Conservation (phyloP, 768 basidiomycete genomes). For the Boletus eberwhitei region DNA sequence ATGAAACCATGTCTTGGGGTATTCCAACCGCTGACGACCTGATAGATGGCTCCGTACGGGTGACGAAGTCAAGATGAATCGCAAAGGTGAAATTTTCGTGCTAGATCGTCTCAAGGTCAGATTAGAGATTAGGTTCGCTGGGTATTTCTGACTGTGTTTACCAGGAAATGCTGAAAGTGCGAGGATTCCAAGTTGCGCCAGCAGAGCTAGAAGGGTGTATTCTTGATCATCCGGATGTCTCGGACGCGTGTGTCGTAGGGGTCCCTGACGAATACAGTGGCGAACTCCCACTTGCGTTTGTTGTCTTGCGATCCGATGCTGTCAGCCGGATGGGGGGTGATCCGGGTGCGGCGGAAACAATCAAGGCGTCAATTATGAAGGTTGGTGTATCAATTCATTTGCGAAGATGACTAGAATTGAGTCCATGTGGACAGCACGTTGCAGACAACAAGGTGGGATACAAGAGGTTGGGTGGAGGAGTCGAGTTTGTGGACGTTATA, state of each 20-base stretch:
- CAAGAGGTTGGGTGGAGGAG: constrained; percentile 59
- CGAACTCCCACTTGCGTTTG: constrained; percentile 69
- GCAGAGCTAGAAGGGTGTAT: constrained; percentile 68
- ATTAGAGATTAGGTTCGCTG: background rate
- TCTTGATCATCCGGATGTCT: constrained; percentile 56
- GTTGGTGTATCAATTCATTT: constrained; percentile 32
- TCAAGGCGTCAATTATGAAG: constrained; percentile 49
- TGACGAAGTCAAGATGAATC: constrained; percentile 66
- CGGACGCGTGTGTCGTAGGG: constrained; percentile 62
- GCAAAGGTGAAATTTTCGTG: constrained; percentile 59
- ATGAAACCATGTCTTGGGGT: background rate
- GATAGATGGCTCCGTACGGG: constrained; percentile 65
- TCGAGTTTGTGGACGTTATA: constrained; percentile 58
- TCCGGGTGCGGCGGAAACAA: constrained; percentile 31
- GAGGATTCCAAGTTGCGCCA: constrained; percentile 56
- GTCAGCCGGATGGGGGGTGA: constrained; percentile 34
- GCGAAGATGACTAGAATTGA: background rate
- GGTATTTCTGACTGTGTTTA: background rate
- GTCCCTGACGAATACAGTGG: constrained; percentile 72
- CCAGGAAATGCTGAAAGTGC: constrained; percentile 71
- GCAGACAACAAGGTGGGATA: constrained; percentile 56
- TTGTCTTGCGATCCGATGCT: constrained; percentile 47
- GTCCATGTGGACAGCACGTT: constrained; percentile 44
- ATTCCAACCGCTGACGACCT: background rate
- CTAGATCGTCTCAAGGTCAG: constrained; percentile 73